phyloP scores from a whole-genome alignment of 306 rosid genomes.

The Prunus padus region DNA sequence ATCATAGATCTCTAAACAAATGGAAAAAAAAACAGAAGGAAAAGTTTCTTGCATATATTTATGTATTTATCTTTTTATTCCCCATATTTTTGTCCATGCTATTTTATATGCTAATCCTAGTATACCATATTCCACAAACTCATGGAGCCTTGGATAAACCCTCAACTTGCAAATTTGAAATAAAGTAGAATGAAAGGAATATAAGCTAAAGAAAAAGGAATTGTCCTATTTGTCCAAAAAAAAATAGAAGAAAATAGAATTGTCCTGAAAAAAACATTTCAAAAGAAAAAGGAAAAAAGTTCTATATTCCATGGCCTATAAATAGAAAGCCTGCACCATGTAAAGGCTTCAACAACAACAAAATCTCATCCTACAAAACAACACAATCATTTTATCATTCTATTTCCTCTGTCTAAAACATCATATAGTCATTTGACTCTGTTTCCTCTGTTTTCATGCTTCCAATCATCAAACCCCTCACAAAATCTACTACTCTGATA shows the following conservation, averaged over 20 bases:
- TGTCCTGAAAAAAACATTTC: neutral
- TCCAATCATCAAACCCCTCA: constrained; percentile 22
- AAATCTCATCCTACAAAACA: constrained; percentile 2
- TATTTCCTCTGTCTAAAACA: neutral
- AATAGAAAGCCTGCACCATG: neutral
- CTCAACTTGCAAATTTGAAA: constrained; percentile 25
- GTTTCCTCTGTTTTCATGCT: constrained; percentile 45
- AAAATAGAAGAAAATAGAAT: neutral
- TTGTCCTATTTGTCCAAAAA: neutral
- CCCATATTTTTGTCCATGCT: neutral
- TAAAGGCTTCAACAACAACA: constrained; percentile 6
- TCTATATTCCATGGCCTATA: constrained; percentile 29
- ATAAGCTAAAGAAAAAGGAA: constrained; percentile 15
- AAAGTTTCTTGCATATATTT: neutral
- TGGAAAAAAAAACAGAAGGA: neutral
- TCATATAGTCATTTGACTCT: neutral
- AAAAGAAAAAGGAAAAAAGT: constrained; percentile 10
- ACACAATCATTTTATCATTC: neutral
- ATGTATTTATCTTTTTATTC: neutral
- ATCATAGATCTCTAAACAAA: neutral
- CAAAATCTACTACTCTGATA: constrained; percentile 22
- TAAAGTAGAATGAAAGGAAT: constrained; percentile 31
- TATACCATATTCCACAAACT: constrained; percentile 6
- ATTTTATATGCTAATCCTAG: neutral
- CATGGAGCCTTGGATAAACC: constrained; percentile 12